Evolutionary conservation across 176 grass and related monocot species (phyloP).

Genomic region (Zoysia pacifica): DNA sequence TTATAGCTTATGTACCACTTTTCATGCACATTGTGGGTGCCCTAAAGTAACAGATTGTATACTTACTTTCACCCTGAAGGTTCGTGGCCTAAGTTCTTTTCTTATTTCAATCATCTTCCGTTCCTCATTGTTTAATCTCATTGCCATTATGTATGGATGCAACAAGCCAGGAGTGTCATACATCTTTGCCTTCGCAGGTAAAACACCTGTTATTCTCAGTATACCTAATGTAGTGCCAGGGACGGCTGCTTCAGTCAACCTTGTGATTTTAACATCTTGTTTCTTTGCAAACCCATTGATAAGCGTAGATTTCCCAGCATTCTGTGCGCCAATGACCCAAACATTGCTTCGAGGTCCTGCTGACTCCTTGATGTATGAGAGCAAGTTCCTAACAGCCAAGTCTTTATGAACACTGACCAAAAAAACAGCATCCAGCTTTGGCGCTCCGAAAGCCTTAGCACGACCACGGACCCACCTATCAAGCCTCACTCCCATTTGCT

Average conservation of each 20-base stretch:
- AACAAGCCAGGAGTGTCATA: constrained; percentile 93
- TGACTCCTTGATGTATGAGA: constrained; percentile 70
- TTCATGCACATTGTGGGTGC: too few relatives aligned
- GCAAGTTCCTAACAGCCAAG: constrained; percentile 83
- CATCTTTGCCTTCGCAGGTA: constrained; percentile 96
- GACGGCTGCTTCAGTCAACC: constrained; percentile 78
- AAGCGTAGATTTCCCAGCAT: constrained; percentile 92
- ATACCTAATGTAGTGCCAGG: constrained; percentile 90
- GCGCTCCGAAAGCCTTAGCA: constrained; percentile 77
- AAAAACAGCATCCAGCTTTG: constrained; percentile 77
- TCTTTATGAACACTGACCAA: constrained; percentile 81
- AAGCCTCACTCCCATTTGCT: constrained; percentile 73
- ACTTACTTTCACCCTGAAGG: constrained; percentile 83
- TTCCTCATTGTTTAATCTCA: constrained; percentile 78
- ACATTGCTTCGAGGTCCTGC: constrained; percentile 89
- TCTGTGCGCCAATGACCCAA: constrained; percentile 96
- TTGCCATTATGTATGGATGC: constrained; percentile 76
- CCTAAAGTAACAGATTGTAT: neutral
- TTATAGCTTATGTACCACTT: too few relatives aligned
- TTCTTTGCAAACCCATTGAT: constrained; percentile 93
- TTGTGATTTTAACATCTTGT: constrained; percentile 73
- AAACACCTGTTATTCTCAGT: constrained; percentile 73
- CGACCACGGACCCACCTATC: constrained; percentile 80
- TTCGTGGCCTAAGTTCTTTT: constrained; percentile 68
- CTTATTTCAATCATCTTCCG: constrained; percentile 90